phyloP scores from a whole-genome alignment of 1,284 basidiomycete species.

The Cutaneotrichosporon daszewskae region DNA sequence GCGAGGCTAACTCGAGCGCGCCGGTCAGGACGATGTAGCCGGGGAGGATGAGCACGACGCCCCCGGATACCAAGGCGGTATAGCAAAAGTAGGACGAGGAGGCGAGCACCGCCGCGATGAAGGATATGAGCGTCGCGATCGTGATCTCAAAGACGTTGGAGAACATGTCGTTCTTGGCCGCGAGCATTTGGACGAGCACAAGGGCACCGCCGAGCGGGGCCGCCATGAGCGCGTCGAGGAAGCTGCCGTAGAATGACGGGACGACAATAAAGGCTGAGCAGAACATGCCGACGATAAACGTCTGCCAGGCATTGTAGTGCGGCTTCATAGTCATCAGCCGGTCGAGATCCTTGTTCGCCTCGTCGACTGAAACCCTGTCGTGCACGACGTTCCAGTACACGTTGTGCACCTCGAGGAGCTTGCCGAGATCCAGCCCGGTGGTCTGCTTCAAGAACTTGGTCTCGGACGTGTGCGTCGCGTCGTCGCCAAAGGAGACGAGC shows the following conservation, averaged over 20 bases:
- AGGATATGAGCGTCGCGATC: conserved; percentile 56
- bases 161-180: conserved; percentile 73
- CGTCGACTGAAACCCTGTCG: conserved; percentile 74
- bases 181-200: conserved; percentile 67
- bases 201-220: conserved; percentile 77
- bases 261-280: conserved; percentile 72
- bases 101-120: conserved; percentile 70
- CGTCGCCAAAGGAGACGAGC: conserved; percentile 76
- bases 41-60: conserved; percentile 81
- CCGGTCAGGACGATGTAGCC: conserved; percentile 74
- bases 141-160: conserved; percentile 61
- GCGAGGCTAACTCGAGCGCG: conserved; percentile 65
- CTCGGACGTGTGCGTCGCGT: conserved; percentile 73
- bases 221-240: conserved; percentile 69
- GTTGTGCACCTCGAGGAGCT: conserved; percentile 67
- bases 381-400: conserved; percentile 87
- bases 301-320: conserved; percentile 61
- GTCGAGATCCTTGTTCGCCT: conserved; percentile 69
- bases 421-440: conserved; percentile 67
- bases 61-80: conserved; percentile 73
- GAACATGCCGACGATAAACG: conserved; percentile 70
- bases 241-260: conserved; percentile 47
- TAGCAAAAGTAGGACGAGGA: conserved; percentile 73
- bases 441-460: conserved; percentile 78
- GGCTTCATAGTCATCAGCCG: conserved; percentile 62